Conservation (phyloP, 164 flowering plant genomes). For the Magnolia kwangsiensis region DNA sequence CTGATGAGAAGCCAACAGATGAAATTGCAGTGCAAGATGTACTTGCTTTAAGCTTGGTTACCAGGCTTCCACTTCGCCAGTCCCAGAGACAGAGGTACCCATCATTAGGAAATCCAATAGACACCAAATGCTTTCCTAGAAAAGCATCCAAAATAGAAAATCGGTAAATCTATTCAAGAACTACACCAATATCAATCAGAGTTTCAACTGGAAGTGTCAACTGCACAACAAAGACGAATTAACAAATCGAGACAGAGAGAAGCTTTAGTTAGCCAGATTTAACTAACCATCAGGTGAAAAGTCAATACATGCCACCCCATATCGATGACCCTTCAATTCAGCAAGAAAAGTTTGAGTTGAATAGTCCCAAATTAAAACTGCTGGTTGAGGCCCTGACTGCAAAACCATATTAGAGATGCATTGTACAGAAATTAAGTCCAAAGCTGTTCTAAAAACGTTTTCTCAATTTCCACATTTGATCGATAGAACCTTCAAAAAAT, state of each 20-base stretch:
- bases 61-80: constrained; percentile 42
- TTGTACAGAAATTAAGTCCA: too few relatives aligned
- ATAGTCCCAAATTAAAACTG: constrained; percentile 63
- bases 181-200: too few relatives aligned
- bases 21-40: constrained; percentile 41
- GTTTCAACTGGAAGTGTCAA: neutral
- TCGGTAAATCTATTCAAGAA: neutral
- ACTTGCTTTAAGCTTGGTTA: constrained; percentile 55
- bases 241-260: neutral
- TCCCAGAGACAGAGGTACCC: constrained; percentile 71
- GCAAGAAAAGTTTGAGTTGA: constrained; percentile 31
- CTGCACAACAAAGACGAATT: neutral
- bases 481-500: too few relatives aligned
- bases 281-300: constrained; percentile 76
- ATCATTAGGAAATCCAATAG: constrained; percentile 60
- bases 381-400: constrained; percentile 70
- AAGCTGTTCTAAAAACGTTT: too few relatives aligned
- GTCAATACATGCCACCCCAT: constrained; percentile 63
- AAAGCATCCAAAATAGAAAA: neutral
- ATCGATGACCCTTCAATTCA: constrained; percentile 63
- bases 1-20: constrained; percentile 55
- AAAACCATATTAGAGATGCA: neutral
- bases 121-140: constrained; percentile 63
- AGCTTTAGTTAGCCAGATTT: neutral
- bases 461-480: too few relatives aligned